Evolutionary conservation across 192 early-diverging fungal species (phyloP), one percentile per base, ranked within the genome.

Genomic region (Coemansia sp.): DNA sequence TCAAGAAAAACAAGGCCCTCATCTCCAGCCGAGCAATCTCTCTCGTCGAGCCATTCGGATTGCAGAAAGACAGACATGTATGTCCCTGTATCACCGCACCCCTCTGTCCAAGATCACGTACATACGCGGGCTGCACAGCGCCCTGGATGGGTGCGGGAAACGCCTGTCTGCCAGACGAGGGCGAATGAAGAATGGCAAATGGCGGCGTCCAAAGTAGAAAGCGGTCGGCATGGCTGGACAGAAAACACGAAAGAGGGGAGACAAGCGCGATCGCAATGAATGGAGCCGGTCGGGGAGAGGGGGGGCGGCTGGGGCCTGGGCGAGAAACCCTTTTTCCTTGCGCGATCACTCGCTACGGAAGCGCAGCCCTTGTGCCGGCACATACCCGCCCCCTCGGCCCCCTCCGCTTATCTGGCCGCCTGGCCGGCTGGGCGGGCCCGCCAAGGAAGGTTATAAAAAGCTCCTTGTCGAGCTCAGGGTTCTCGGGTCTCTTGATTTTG

Each of bases 301-400:
- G 61, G 61, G 50, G 50, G 60, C n/a, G 61, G 61, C 51, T 63
- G 51, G 14, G 23, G 29, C 61, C 52, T 19, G 59, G 57, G 57
- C 57, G 41, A 59, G 45, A 19, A 48, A 48, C 59, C 45, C 58
- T 45, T 59, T 61, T 61, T 38, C 4, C n/a, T 5, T 63, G 61
- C 38, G 35, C 61, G 61, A 63, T 63, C 61, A 53, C 50, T 37
- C 14, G 52, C 49, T 17, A 29, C 22, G 22, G 53, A 51, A 53
- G 49, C 49, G 61, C 50, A 51, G 61, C 61, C 61, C 59, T 57
- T 41, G 57, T 10, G 39, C 50, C 35, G 50, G 50, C 37, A 32
- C 23, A 22, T 12, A 53, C 50, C 61, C 61, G 38, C 61, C 61
- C 61, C 19, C 38, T 21, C 22, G 41, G 25, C 51, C 62, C 45